Evolutionary conservation across 352 stramenopile genomes (phyloP).

Genomic region (Pythium rishiriense): DNA sequence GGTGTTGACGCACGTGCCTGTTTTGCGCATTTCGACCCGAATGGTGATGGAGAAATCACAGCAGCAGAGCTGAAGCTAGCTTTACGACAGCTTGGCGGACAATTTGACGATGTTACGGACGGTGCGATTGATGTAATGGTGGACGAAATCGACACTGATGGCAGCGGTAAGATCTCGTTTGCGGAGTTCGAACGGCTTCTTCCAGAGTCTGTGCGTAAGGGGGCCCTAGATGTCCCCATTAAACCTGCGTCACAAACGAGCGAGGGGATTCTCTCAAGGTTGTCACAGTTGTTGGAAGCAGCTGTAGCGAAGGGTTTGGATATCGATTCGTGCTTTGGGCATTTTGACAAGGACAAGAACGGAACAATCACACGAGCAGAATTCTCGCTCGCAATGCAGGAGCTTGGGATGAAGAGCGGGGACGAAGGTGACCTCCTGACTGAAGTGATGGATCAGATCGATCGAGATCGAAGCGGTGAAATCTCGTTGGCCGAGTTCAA

Average conservation of each 20-base stretch:
- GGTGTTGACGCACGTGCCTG: conserved; percentile 45
- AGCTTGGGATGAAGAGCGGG: conserved; percentile 43
- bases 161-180: conserved; percentile 59
- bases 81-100: conserved; percentile 43
- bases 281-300: conserved; percentile 45
- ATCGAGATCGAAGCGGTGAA: conserved; percentile 60
- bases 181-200: conserved; percentile 58
- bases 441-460: conserved; percentile 49
- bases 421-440: conserved; percentile 30
- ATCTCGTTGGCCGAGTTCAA: conserved; percentile 72
- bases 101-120: conserved; percentile 46
- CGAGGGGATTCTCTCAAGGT: conserved; percentile 32
- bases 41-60: conserved; percentile 52
- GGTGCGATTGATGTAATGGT: conserved; percentile 50
- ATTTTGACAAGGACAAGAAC: conserved; percentile 86
- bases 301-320: conserved; percentile 51
- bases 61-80: conserved; percentile 50
- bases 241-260: not conserved
- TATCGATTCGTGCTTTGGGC: conserved; percentile 59
- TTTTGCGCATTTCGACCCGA: conserved; percentile 61
- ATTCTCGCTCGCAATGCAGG: conserved; percentile 55
- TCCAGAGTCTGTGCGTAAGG: not conserved
- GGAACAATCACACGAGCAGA: conserved; percentile 60
- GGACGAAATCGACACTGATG: conserved; percentile 45
- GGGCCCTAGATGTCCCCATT: not conserved